phyloP scores from a whole-genome alignment of 179 eudicot species.

The Spergularia azorica region DNA sequence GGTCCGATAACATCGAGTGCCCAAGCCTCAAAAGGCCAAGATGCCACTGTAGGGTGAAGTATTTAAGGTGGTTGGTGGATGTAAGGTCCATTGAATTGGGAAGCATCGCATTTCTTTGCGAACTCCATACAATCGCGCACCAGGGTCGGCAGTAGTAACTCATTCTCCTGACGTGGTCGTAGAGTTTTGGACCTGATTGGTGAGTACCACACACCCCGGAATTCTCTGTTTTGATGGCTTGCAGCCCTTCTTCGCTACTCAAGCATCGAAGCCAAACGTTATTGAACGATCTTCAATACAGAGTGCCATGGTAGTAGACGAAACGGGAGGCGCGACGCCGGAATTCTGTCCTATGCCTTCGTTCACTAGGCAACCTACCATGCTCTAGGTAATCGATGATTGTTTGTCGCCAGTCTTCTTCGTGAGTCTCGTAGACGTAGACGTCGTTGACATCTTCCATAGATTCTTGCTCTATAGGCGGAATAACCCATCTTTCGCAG shows the following conservation, averaged over 20 bases:
- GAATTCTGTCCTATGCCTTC: not conserved
- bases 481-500: not conserved
- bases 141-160: constrained; percentile 5
- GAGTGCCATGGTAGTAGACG: not conserved
- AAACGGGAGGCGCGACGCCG: not conserved
- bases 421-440: not conserved
- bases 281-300: not conserved
- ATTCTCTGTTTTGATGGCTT: not conserved
- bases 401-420: not conserved
- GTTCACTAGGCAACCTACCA: not conserved
- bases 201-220: constrained; percentile 9
- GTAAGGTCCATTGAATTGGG: not conserved
- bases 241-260: not conserved
- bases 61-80: not conserved
- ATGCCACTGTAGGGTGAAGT: not conserved
- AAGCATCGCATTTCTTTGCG: constrained; percentile 8
- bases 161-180: not conserved
- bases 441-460: not conserved
- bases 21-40: constrained; percentile 9
- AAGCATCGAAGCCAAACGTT: not conserved
- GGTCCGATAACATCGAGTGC: not conserved
- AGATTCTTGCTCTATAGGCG: not conserved
- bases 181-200: not conserved
- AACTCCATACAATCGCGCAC: constrained; percentile 15
- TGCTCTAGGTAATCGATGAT: not conserved